Percentiles rank a stretch among this genome's conserved stretches.
Evolutionary conservation across 2,329 filamentous ascomycete species (phyloP).

Genomic region (Aspergillus uvarum): DNA sequence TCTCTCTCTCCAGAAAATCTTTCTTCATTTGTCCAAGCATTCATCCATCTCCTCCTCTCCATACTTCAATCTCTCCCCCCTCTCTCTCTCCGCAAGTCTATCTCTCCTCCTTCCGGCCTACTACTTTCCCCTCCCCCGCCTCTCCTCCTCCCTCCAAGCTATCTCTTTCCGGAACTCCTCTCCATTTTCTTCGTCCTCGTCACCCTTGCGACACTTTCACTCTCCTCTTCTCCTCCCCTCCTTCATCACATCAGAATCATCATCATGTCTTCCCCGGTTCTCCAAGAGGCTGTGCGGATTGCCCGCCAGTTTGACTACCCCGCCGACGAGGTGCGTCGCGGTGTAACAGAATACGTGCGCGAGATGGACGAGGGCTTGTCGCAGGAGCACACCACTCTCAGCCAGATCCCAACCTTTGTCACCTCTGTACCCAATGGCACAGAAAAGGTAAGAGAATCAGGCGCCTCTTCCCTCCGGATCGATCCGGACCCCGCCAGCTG

Average conservation of each 20-base stretch:
- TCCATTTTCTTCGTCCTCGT: background rate
- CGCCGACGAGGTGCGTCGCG: slow-evolving; percentile 73
- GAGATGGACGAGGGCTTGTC: slow-evolving; percentile 85
- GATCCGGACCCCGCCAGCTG: background rate
- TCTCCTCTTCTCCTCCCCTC: background rate
- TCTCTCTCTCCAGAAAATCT: background rate
- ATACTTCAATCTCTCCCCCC: background rate
- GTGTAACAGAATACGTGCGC: slow-evolving; percentile 79
- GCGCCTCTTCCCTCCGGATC: slow-evolving; percentile 8
- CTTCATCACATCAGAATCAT: slow-evolving; percentile 1
- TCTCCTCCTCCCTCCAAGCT: background rate
- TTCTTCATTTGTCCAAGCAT: background rate
- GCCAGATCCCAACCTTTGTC: slow-evolving; percentile 96
- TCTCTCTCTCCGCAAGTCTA: background rate
- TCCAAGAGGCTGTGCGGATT: slow-evolving; percentile 74
- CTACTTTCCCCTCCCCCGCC: slow-evolving; percentile 10
- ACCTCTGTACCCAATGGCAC: slow-evolving; percentile 95
- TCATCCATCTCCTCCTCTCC: background rate
- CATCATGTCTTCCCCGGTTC: slow-evolving; percentile 42
- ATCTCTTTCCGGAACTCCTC: background rate
- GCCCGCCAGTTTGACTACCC: slow-evolving; percentile 83
- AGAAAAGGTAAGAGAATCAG: slow-evolving; percentile 69
- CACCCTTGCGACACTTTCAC: background rate
- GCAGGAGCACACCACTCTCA: slow-evolving; percentile 76
- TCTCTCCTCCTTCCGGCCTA: slow-evolving; percentile 1